Evolutionary conservation across 192 early-diverging fungal genomes (phyloP).

Genomic region (Mortierella alpina): DNA sequence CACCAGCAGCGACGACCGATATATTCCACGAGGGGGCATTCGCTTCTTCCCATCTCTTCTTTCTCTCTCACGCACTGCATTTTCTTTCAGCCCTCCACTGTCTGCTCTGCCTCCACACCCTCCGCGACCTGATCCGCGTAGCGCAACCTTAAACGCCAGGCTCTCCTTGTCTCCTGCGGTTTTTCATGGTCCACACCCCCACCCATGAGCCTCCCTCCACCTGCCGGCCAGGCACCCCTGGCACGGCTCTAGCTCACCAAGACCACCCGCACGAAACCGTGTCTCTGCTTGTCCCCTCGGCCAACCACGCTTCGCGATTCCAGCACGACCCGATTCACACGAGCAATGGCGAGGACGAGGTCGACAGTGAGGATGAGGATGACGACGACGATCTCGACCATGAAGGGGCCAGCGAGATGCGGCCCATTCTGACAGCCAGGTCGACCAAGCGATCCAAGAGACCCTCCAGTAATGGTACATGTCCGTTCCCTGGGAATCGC

Average conservation of each 20-base stretch:
- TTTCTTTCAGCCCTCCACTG: neutral
- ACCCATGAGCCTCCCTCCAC: conserved; percentile 42
- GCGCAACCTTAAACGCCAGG: too few relatives aligned
- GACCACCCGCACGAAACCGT: neutral
- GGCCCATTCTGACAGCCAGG: conserved; percentile 14
- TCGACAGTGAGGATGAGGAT: conserved; percentile 10
- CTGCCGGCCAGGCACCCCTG: conserved; percentile 18
- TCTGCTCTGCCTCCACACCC: neutral
- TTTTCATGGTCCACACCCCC: conserved; percentile 52
- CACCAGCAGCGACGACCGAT: too few relatives aligned
- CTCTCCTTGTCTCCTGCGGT: neutral
- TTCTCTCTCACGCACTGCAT: neutral
- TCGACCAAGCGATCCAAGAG: conserved; percentile 1
- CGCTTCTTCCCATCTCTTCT: neutral
- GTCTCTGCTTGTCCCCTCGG: neutral
- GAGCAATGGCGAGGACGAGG: neutral
- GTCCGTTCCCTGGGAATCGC: neutral
- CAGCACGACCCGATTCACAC: neutral
- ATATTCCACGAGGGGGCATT: too few relatives aligned
- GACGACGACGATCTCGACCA: conserved; percentile 25
- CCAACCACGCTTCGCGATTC: neutral
- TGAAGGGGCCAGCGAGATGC: conserved; percentile 14
- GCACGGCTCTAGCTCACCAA: conserved; percentile 23
- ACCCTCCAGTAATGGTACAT: neutral
- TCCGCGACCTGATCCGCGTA: neutral